Percentiles rank a stretch among this genome's conserved stretches.
phyloP scores from a whole-genome alignment of 2,329 filamentous ascomycete genomes.

The Neofusicoccum kwambonambiense region DNA sequence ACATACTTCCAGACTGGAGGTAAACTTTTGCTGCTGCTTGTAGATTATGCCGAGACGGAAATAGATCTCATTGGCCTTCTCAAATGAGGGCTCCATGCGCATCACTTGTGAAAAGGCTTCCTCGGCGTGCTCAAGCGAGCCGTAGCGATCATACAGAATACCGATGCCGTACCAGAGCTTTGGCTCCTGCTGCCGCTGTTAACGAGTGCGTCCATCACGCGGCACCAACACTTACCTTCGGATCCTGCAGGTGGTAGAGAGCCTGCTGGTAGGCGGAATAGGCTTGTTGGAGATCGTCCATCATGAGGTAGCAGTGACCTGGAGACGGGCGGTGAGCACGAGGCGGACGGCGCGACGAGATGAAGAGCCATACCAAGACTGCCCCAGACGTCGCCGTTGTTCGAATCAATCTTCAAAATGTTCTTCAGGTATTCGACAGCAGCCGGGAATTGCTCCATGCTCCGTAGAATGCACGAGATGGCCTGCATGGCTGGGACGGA shows the following conservation, averaged over 20 bases:
- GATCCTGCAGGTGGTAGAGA: constrained; percentile 85
- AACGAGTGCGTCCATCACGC: neutral
- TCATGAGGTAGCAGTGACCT: constrained; percentile 99
- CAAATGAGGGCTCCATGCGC: constrained; percentile 96
- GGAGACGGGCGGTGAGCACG: constrained; percentile 20
- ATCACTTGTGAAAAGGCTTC: constrained; percentile 98
- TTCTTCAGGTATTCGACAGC: constrained; percentile 90
- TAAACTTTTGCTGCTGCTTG: constrained; percentile 95
- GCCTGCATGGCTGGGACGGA: constrained; percentile 91
- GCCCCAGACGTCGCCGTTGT: constrained; percentile 94
- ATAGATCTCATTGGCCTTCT: constrained; percentile 99
- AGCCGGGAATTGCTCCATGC: constrained; percentile 89
- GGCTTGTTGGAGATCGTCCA: constrained; percentile 94
- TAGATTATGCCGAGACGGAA: constrained; percentile 99
- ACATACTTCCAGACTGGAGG: constrained; percentile 81
- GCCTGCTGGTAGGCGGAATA: constrained; percentile 97
- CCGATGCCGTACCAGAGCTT: constrained; percentile 99
- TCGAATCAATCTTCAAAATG: constrained; percentile 83
- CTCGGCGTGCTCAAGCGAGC: constrained; percentile 93
- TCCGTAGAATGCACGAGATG: constrained; percentile 86
- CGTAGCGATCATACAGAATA: constrained; percentile 94
- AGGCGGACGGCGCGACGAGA: neutral
- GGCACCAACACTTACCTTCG: constrained; percentile 55
- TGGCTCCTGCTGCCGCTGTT: constrained; percentile 63
- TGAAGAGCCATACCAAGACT: constrained; percentile 69